Conservation (phyloP, 768 basidiomycete genomes). For the Cystobasidium ongulense region DNA sequence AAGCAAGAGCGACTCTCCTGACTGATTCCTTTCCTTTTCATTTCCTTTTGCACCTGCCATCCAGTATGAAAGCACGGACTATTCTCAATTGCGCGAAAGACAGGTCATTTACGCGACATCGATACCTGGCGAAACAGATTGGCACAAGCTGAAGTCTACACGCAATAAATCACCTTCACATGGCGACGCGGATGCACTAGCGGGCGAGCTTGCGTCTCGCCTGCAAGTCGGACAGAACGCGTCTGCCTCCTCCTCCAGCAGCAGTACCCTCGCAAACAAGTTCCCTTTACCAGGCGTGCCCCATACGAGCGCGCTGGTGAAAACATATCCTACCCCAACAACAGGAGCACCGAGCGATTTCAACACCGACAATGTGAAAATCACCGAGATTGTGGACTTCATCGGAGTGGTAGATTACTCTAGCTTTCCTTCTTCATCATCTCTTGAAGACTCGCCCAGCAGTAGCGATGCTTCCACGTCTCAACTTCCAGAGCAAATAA, state of each 20-base stretch:
- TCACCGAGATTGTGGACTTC: slow-evolving; percentile 38
- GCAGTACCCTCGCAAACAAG: slow-evolving; percentile 26
- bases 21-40: background rate
- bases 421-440: background rate
- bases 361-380: slow-evolving; percentile 33
- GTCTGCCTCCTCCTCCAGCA: background rate
- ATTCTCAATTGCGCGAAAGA: slow-evolving; percentile 40
- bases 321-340: slow-evolving; percentile 15
- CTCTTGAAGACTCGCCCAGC: background rate
- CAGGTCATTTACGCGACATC: slow-evolving; percentile 39
- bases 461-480: background rate
- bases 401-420: slow-evolving; percentile 37
- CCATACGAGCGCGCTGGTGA: slow-evolving; percentile 35
- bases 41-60: background rate
- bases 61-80: slow-evolving; percentile 37
- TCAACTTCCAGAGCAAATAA: background rate
- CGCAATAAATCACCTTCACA: background rate
- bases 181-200: background rate
- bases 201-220: background rate
- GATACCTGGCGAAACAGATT: slow-evolving; percentile 41
- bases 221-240: background rate
- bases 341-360: slow-evolving; percentile 33
- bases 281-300: slow-evolving; percentile 33
- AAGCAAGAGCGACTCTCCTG: background rate
- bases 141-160: slow-evolving; percentile 26